Conservation (phyloP, 306 rosid species). For the Cercis canadensis region DNA sequence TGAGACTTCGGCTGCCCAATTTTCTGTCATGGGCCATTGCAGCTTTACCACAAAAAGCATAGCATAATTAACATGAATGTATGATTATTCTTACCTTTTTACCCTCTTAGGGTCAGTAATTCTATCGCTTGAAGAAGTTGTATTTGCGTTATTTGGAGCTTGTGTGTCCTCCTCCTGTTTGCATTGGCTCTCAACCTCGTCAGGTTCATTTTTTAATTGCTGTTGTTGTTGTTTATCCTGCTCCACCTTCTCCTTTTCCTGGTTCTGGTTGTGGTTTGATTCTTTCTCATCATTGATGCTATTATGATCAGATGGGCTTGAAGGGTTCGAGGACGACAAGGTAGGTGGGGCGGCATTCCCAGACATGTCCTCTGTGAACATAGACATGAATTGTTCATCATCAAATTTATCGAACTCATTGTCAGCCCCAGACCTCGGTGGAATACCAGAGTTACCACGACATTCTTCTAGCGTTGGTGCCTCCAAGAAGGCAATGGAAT, state of each 20-base stretch:
- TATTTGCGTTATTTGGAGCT: constrained; percentile 30
- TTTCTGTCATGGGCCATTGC: no score
- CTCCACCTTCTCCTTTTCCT: constrained; percentile 21
- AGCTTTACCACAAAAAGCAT: constrained; percentile 14
- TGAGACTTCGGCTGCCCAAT: no score
- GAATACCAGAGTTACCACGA: constrained; percentile 27
- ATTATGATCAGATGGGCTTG: constrained; percentile 78
- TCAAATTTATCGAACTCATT: constrained; percentile 75
- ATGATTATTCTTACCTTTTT: constrained; percentile 62
- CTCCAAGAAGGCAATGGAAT: constrained; percentile 73
- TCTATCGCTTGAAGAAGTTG: constrained; percentile 43
- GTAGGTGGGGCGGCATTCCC: constrained; percentile 39
- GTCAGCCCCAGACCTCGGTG: background rate
- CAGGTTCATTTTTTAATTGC: constrained; percentile 61
- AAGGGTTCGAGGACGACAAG: constrained; percentile 73
- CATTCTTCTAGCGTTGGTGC: constrained; percentile 65
- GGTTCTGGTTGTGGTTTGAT: background rate
- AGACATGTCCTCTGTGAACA: constrained; percentile 71
- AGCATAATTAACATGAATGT: constrained; percentile 6
- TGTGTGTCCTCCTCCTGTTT: constrained; percentile 53
- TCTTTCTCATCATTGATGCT: constrained; percentile 73
- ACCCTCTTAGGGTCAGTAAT: constrained; percentile 88
- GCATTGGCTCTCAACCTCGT: constrained; percentile 73
- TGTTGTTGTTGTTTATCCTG: constrained; percentile 20
- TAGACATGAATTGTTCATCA: constrained; percentile 84